Percentiles rank a stretch among this genome's conserved stretches.
These are phyloP conservation scores for Monilinia vaccinii-corymbosi DNA, from an alignment of 2,329 filamentous ascomycete genomes.

Conservation along the genomic window DNA sequence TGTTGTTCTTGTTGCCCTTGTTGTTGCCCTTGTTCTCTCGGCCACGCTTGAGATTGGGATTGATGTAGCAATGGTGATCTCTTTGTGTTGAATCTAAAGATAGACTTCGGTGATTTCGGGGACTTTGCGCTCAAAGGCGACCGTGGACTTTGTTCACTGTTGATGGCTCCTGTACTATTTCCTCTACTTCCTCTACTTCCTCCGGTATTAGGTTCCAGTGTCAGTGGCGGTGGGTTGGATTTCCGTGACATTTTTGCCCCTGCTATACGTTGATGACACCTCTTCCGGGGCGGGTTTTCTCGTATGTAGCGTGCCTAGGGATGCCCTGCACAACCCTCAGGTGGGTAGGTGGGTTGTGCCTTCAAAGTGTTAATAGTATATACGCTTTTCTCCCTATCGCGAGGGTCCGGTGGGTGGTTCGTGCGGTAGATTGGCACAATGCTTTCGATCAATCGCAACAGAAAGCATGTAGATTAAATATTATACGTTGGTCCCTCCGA, in stretches of 20 bases:
- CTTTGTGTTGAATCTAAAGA: constrained; percentile 26
- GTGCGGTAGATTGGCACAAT: constrained; percentile 10
- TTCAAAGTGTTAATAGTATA: constrained; percentile 2
- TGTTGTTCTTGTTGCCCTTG: not conserved
- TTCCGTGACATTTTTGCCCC: constrained; percentile 26
- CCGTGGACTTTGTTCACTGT: constrained; percentile 15
- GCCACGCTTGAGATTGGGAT: not conserved
- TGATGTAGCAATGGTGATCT: constrained; percentile 14
- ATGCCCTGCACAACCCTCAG: constrained; percentile 18
- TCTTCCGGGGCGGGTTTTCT: constrained; percentile 14
- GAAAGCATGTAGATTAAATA: not conserved
- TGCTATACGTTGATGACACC: constrained; percentile 14
- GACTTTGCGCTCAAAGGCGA: constrained; percentile 23
- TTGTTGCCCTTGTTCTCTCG: not conserved
- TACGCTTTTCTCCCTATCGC: constrained; percentile 10
- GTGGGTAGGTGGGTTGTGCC: not conserved
- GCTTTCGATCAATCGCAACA: not conserved
- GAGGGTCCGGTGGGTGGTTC: constrained; percentile 10
- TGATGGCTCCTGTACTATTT: constrained; percentile 7
- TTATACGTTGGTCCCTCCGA: not conserved
- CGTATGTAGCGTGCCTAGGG: constrained; percentile 13
- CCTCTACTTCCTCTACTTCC: constrained; percentile 11
- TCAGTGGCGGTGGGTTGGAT: constrained; percentile 27
- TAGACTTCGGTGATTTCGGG: constrained; percentile 25
- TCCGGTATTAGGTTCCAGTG: constrained; percentile 16